These are phyloP conservation scores for Malassezia brasiliensis DNA, from an alignment of 1,284 basidiomycete species.

Conservation along the genomic window DNA sequence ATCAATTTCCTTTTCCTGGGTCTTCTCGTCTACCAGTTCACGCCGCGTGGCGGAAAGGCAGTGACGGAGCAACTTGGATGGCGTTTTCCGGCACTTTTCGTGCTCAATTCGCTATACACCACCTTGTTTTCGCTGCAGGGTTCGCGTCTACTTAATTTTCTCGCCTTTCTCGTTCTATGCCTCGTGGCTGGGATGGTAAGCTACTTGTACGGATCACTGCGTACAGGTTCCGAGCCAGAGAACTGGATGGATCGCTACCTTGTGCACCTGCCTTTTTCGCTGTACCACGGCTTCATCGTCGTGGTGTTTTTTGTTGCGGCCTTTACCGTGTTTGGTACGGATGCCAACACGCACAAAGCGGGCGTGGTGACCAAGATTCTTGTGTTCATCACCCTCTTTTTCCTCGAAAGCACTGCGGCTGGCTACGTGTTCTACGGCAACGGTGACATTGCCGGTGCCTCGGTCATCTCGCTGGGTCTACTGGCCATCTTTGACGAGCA, in stretches of 20 bases:
- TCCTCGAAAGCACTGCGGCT: constrained; percentile 82
- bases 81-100: constrained; percentile 73
- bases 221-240: constrained; percentile 66
- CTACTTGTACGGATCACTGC: constrained; percentile 85
- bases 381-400: constrained; percentile 82
- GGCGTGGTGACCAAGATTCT: constrained; percentile 86
- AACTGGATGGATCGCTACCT: constrained; percentile 53
- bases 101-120: constrained; percentile 76
- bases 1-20: constrained; percentile 79
- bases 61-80: constrained; percentile 77
- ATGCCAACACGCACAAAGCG: constrained; percentile 59
- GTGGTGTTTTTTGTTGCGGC: constrained; percentile 76
- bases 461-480: constrained; percentile 73
- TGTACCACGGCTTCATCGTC: constrained; percentile 85
- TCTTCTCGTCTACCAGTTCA: constrained; percentile 41
- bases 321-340: constrained; percentile 81
- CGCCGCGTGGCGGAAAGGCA: constrained; percentile 62
- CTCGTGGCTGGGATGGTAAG: constrained; percentile 72
- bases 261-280: constrained; percentile 50
- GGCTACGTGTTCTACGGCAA: constrained; percentile 74
- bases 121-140: constrained; percentile 52
- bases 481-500: constrained; percentile 51
- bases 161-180: constrained; percentile 73
- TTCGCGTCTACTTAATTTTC: constrained; percentile 61
- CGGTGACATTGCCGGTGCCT: constrained; percentile 78